These are phyloP conservation scores for Diutina mesorugosa DNA, from an alignment of 1,139 yeast species.

Conservation along the genomic window DNA sequence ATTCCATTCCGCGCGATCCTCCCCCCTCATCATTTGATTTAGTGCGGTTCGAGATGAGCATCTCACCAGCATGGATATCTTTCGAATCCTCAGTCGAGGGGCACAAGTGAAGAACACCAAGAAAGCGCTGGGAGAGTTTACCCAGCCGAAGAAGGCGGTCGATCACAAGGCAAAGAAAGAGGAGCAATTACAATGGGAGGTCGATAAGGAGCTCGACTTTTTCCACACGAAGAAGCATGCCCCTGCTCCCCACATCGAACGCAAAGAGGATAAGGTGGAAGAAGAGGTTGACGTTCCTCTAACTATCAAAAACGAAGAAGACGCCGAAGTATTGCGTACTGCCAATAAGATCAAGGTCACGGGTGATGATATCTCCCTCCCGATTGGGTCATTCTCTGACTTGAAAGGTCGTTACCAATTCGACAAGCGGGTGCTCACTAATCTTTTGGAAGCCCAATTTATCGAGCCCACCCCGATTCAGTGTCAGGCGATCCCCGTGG, in stretches of 20 bases:
- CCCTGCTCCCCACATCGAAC: constrained; percentile 4
- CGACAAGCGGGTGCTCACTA: constrained; percentile 47
- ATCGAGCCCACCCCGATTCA: constrained; percentile 88
- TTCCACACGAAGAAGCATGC: constrained; percentile 42
- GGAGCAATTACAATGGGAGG: constrained; percentile 21
- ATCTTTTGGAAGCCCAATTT: constrained; percentile 58
- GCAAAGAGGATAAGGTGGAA: constrained; percentile 7
- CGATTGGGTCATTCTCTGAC: constrained; percentile 83
- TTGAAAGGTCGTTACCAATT: constrained; percentile 54
- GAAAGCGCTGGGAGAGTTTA: constrained; percentile 28
- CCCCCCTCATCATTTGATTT: not conserved
- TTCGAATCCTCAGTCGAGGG: constrained; percentile 74
- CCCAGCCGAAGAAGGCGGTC: constrained; percentile 19
- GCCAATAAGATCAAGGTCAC: constrained; percentile 48
- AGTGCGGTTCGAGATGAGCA: not conserved
- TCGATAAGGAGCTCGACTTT: constrained; percentile 57
- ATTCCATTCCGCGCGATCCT: not conserved
- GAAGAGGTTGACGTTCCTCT: constrained; percentile 5
- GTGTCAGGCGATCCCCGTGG: constrained; percentile 68
- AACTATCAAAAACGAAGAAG: constrained; percentile 22
- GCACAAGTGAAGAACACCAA: constrained; percentile 57
- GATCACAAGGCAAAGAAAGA: constrained; percentile 4
- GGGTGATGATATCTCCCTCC: constrained; percentile 73
- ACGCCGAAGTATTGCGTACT: constrained; percentile 46
- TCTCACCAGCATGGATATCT: constrained; percentile 62